Evolutionary conservation across 2,329 filamentous ascomycete species (phyloP), one percentile per base, ranked within the genome.

Genomic region (Paecilomyces variotii): DNA sequence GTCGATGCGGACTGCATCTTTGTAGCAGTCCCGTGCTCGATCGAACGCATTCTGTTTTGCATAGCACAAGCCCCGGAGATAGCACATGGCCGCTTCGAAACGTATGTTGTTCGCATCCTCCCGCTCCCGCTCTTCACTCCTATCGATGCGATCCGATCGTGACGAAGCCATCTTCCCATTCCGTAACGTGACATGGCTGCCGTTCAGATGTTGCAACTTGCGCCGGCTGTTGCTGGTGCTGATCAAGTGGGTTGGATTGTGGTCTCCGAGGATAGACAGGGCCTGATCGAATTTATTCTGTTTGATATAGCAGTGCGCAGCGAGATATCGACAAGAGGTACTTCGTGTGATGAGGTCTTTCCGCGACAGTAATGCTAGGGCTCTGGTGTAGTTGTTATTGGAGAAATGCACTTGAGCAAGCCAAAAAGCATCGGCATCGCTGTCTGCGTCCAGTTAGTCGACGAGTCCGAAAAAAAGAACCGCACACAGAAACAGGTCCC

Each of bases 21-120:
- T 97, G 81, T 97, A 99, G 77, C 94, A 97, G 68, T 97, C 92
- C 73, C 97, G 97, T 56, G 94, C 94, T 34, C 91, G 87, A 72
- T 99, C 94, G 68, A 97, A 97, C 27, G 93, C 90, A 74, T 97
- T 99, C 73, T 96, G 90, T 75, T 96, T 96, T 5, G 94, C 92
- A 72, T 91, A 97, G 79, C 95, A 97, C 55, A 96, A 83, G 4
- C 94, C 94, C 26, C 94, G 83, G 56, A 99, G 78, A 72, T 96
- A 96, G 77, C 94, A 99, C 92, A 99, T 99, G 69, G 89, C 91
- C 0, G 94, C 94, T 76, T 99, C 93, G 67, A 94, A 96, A 60
- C 90, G 87, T 59, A 96, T 80, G 70, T 88, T 90, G 50, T 83
- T 84, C 7, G 83, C 80, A 63, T 93, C 88, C 65, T 93, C 90